Conservation (phyloP, 2,329 filamentous ascomycete genomes). For the Hymenoscyphus scutula region DNA sequence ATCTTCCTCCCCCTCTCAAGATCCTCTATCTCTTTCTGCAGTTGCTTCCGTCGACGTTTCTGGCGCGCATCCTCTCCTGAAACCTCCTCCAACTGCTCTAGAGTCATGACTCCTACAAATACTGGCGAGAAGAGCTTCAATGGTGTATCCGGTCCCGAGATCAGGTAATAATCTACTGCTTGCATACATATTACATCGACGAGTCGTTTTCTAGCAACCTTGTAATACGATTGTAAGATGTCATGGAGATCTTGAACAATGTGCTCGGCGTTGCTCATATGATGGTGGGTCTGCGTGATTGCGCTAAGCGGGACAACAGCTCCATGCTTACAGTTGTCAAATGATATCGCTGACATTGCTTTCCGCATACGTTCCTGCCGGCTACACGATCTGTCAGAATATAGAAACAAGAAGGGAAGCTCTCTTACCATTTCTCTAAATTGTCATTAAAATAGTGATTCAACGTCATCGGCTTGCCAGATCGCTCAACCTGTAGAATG, state of each 20-base stretch:
- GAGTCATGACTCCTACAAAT: conserved; percentile 40
- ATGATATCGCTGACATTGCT: no score
- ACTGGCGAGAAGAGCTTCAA: conserved; percentile 20
- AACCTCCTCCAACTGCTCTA: conserved; percentile 12
- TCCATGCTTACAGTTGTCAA: no score
- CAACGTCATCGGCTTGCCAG: conserved; percentile 45
- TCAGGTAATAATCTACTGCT: neutral
- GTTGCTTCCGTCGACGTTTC: neutral
- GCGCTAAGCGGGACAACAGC: neutral
- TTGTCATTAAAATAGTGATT: conserved; percentile 53
- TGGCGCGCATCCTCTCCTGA: conserved; percentile 12
- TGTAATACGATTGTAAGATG: conserved; percentile 60
- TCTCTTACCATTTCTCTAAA: neutral
- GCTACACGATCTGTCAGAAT: no score
- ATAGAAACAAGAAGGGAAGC: neutral
- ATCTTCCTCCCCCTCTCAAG: conserved; percentile 8
- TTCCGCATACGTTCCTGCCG: no score
- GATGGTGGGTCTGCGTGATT: neutral
- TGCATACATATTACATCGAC: conserved; percentile 37
- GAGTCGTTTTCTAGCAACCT: conserved; percentile 58
- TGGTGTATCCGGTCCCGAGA: conserved; percentile 34
- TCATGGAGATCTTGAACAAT: conserved; percentile 55
- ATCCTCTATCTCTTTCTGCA: conserved; percentile 5
- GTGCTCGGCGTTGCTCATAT: conserved; percentile 38
- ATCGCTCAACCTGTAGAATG: neutral